A percentile compares a stretch with the other conserved stretches of the same genome.
Conservation (phyloP, 371 early-diverging fungal species). For the Mucor plumbeus region DNA sequence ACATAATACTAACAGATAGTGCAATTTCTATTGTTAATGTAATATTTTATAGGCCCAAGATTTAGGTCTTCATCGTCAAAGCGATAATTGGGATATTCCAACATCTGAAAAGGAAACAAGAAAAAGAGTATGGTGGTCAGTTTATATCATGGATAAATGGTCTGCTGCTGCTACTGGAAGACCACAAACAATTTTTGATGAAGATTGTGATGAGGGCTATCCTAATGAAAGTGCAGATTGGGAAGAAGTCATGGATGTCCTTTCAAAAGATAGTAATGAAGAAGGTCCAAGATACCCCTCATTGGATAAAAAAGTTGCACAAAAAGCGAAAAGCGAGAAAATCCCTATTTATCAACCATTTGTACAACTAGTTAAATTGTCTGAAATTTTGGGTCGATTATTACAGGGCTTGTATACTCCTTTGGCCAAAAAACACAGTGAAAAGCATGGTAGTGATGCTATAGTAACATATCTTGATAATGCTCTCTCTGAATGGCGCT, state of each 20-base stretch:
- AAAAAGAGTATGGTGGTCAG: constrained; percentile 70
- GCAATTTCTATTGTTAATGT: neutral
- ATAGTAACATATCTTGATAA: constrained; percentile 49
- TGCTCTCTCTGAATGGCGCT: constrained; percentile 50
- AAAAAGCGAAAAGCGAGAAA: constrained; percentile 37
- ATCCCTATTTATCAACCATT: constrained; percentile 56
- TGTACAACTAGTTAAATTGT: constrained; percentile 51
- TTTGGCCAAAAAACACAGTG: constrained; percentile 50
- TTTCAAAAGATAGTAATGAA: constrained; percentile 15
- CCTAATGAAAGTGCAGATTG: constrained; percentile 46
- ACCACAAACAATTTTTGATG: constrained; percentile 60
- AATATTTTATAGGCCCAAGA: constrained; percentile 57
- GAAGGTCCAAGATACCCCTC: constrained; percentile 43
- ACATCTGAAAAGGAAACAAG: constrained; percentile 63
- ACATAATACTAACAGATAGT: neutral
- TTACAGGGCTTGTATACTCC: constrained; percentile 56
- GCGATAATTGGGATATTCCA: constrained; percentile 56
- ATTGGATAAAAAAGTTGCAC: constrained; percentile 36
- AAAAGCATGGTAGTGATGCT: constrained; percentile 55
- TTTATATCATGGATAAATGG: constrained; percentile 67
- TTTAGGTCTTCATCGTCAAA: constrained; percentile 68
- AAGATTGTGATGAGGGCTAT: constrained; percentile 52
- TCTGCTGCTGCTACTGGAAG: constrained; percentile 55
- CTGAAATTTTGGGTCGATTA: constrained; percentile 51
- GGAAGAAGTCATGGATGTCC: constrained; percentile 53